These are phyloP conservation scores for Ogataea populi-albae DNA, from an alignment of 805 yeast genomes.

Conservation along the genomic window DNA sequence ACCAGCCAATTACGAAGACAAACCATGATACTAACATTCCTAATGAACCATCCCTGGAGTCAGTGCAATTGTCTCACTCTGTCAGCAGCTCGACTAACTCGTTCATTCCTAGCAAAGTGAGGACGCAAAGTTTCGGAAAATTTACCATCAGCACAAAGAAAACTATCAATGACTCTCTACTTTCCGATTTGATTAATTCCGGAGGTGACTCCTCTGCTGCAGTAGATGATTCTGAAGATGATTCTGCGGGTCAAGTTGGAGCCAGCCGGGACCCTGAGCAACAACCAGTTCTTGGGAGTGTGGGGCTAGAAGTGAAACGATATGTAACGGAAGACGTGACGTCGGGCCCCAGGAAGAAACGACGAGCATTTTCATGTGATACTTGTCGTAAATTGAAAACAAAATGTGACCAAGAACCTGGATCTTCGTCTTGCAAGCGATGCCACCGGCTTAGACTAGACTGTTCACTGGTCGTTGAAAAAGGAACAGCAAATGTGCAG, in stretches of 20 bases:
- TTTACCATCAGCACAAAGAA: slow-evolving; percentile 18
- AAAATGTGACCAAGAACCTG: slow-evolving; percentile 50
- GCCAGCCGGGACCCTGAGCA: slow-evolving; percentile 4
- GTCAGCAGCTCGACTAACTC: no score
- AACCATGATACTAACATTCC: no score
- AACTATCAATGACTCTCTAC: slow-evolving; percentile 21
- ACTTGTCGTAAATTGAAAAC: slow-evolving; percentile 56
- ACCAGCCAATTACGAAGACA: no score
- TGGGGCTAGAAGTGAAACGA: no score
- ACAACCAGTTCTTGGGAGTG: no score
- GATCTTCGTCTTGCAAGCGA: slow-evolving; percentile 46
- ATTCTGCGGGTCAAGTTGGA: no score
- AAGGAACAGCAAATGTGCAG: not conserved
- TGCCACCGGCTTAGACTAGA: slow-evolving; percentile 46
- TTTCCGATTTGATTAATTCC: slow-evolving; percentile 18
- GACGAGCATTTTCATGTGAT: slow-evolving; percentile 40
- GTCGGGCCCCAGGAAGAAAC: slow-evolving; percentile 23
- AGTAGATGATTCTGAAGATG: slow-evolving; percentile 10
- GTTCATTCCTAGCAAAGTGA: not conserved
- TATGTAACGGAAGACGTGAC: no score
- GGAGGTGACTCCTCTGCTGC: slow-evolving; percentile 7
- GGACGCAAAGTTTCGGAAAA: slow-evolving; percentile 20
- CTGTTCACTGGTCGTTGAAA: slow-evolving; percentile 40
- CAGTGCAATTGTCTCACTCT: no score
- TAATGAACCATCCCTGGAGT: no score